Percentiles rank a stretch among this genome's conserved stretches.
Conservation (phyloP, 2,329 filamentous ascomycete genomes). For the Fusarium devonianum region DNA sequence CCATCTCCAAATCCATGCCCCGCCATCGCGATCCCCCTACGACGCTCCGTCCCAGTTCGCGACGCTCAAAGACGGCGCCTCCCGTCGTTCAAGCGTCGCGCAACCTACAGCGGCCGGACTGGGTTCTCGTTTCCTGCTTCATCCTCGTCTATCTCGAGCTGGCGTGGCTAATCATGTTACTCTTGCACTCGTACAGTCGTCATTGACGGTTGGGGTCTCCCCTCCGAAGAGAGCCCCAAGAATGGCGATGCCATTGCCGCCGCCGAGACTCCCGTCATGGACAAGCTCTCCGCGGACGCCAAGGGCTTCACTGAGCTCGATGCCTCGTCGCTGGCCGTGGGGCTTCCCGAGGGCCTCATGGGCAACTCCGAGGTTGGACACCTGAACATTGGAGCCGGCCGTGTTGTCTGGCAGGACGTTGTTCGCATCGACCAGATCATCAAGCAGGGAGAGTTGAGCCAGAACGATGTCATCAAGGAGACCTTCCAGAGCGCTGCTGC, state of each 20-base stretch:
- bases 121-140: constrained; percentile 58
- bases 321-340: constrained; percentile 93
- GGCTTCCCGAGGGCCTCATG: constrained; percentile 96
- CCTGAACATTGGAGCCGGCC: constrained; percentile 95
- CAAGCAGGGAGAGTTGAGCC: constrained; percentile 81
- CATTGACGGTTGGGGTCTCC: constrained; percentile 98
- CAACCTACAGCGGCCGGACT: constrained; percentile 41
- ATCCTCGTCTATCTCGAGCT: constrained; percentile 64
- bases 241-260: constrained; percentile 95
- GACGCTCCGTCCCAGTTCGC: constrained; percentile 25
- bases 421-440: constrained; percentile 95
- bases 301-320: constrained; percentile 93
- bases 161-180: constrained; percentile 65
- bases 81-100: constrained; percentile 18
- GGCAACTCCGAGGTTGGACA: constrained; percentile 99
- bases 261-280: constrained; percentile 94
- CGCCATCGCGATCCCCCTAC: constrained; percentile 28
- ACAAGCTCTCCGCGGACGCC: constrained; percentile 81
- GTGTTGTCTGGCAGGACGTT: constrained; percentile 98
- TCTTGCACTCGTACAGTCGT: constrained; percentile 74
- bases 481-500: constrained; percentile 82
- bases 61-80: constrained; percentile 34
- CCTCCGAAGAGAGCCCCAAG: constrained; percentile 79
- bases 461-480: constrained; percentile 77
- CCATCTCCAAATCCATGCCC: constrained; percentile 37